Evolutionary conservation across 768 basidiomycete species (phyloP).

Genomic region (Calocera viscosa): DNA sequence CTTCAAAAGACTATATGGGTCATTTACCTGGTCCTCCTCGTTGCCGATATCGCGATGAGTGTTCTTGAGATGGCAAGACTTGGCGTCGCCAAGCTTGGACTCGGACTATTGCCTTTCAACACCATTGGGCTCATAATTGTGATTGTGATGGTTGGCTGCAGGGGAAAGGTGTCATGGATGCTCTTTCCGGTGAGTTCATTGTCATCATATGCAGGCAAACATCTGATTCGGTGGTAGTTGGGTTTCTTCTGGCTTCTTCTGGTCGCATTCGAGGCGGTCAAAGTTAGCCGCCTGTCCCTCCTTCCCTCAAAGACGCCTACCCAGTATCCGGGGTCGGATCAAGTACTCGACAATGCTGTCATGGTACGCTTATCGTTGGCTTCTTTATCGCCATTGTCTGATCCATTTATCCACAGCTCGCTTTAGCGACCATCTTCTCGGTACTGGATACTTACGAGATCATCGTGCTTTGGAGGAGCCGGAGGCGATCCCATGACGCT

Average conservation of each 20-base stretch:
- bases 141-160: constrained; percentile 18
- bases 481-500: neutral
- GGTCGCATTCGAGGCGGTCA: constrained; percentile 20
- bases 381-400: too few species aligned
- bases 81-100: constrained; percentile 21
- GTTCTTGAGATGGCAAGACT: constrained; percentile 26
- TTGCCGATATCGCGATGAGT: constrained; percentile 23
- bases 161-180: constrained; percentile 18
- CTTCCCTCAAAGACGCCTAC: constrained; percentile 20
- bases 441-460: neutral
- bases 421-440: neutral
- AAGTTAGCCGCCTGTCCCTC: constrained; percentile 16
- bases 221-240: constrained; percentile 17
- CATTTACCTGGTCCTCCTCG: constrained; percentile 22
- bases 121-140: constrained; percentile 19
- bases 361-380: constrained; percentile 19
- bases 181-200: constrained; percentile 15
- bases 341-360: constrained; percentile 23
- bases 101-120: constrained; percentile 25
- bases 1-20: constrained; percentile 9
- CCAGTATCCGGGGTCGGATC: constrained; percentile 22
- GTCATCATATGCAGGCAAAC: neutral
- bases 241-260: constrained; percentile 21
- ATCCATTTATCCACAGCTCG: neutral
- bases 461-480: neutral